Base-by-base conservation (phyloP, 306 rosid species). In the Castanopsis chinensis region DNA sequence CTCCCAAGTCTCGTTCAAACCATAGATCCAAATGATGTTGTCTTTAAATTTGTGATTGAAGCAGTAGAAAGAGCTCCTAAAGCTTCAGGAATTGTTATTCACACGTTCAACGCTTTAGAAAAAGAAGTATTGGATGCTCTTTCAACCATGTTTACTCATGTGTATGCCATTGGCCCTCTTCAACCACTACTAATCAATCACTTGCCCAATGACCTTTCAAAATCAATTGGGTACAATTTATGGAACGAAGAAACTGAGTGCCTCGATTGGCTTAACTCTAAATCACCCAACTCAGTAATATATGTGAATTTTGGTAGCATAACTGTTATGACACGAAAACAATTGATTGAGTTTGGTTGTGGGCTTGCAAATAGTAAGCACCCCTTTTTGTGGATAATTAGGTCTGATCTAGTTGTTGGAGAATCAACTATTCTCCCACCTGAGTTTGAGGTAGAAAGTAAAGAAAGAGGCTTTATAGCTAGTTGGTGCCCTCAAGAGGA, bases 401-500 rank as follows among this genome's bases (percentile, higher is more conserved):
- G 81, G 28, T 69, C 70, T 6, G 76, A 78, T 57, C 32, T 32
- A 18, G 71, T 78, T 19, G 49, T 6, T 1, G 33, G 59, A 23
- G 58, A 57, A 18, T 37, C 51, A 1, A 14, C 59, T 0, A 55
- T 37, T 57, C 69, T 77, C 12, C 75, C 33, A 23, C 6, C 14
- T 0, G 75, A 69, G 57, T 77, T 77, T 28, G 19, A 14, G 14
- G 56, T 13, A 9, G 67, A 69, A 56, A 77, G 58, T 9, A 32
- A 55, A 59, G 81, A 17, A 69, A 77, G 81, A 54, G 69, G 81
- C 1, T 11, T 55, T 3, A 77, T 77, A 28, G 20, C 81, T n/a
- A 69, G 75, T 69, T 77, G 81, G 81, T 69, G 81, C 54, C 68
- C 69, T 10, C 81, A 77, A 77, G 69, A 55, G 68, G 57, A 77